phyloP scores from a whole-genome alignment of 2,329 filamentous ascomycete species.

The Aspergillus sp. region DNA sequence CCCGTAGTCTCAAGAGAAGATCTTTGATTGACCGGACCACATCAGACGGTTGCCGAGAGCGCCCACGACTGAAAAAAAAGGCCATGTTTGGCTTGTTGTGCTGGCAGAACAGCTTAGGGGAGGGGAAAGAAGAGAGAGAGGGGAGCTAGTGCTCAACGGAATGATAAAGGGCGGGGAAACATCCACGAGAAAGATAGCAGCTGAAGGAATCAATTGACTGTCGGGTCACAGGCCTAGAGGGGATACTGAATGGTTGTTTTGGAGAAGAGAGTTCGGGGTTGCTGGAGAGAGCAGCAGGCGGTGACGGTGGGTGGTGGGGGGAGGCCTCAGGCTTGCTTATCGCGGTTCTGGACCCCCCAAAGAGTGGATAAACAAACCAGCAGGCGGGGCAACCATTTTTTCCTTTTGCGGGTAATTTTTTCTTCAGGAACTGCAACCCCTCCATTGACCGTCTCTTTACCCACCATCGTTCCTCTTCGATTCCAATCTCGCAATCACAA shows the following conservation, averaged over 20 bases:
- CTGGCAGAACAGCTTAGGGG: constrained; percentile 3
- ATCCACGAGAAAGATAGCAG: constrained; percentile 4
- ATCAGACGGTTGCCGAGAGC: constrained; percentile 61
- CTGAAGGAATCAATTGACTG: neutral
- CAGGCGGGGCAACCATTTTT: constrained; percentile 20
- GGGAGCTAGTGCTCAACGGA: constrained; percentile 4
- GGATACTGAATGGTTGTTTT: neutral
- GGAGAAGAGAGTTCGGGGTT: neutral
- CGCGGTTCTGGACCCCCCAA: constrained; percentile 13
- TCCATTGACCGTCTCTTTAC: neutral
- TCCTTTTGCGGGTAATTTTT: constrained; percentile 2
- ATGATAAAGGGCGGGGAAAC: neutral
- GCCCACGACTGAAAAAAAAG: constrained; percentile 66
- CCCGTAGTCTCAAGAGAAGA: constrained; percentile 60
- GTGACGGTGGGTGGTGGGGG: constrained; percentile 19
- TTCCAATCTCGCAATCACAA: neutral
- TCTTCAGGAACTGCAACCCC: too few species aligned
- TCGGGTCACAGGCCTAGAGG: neutral
- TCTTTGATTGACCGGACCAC: constrained; percentile 64
- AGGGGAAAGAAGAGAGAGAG: constrained; percentile 4
- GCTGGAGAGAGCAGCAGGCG: constrained; percentile 10
- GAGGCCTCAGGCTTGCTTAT: constrained; percentile 17
- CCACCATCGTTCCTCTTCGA: neutral
- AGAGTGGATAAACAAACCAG: constrained; percentile 21
- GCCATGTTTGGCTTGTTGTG: constrained; percentile 53